A percentile compares a stretch with the other conserved stretches of the same genome.
Conservation (phyloP, 148 eudicot genomes). For the Vaccinium darrowii region DNA sequence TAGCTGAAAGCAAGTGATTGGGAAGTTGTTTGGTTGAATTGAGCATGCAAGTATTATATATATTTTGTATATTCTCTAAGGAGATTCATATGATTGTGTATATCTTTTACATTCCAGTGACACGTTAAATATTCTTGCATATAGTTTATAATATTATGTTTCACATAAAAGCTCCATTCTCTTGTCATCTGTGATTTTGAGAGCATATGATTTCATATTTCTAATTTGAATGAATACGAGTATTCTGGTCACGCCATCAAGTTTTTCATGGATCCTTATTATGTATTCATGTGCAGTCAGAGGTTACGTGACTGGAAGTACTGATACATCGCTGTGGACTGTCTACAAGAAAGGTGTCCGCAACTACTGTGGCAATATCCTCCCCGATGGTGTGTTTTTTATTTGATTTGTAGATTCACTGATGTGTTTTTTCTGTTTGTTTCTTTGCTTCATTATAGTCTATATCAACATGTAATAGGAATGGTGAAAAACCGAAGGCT, state of each 20-base stretch:
- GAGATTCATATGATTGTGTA: too few species aligned
- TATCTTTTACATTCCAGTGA: too few species aligned
- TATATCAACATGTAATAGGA: slow-evolving; percentile 36
- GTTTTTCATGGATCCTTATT: neutral
- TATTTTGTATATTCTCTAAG: neutral
- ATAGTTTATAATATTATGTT: too few species aligned
- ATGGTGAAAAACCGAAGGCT: slow-evolving; percentile 86
- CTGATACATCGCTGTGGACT: slow-evolving; percentile 98
- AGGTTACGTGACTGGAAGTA: slow-evolving; percentile 97
- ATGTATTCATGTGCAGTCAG: slow-evolving; percentile 53
- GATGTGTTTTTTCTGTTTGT: neutral
- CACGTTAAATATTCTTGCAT: too few species aligned
- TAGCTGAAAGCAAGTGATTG: neutral
- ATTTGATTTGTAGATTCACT: neutral
- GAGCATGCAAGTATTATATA: neutral
- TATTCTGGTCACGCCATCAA: neutral
- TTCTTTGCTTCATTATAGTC: slow-evolving; percentile 10
- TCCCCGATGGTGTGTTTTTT: slow-evolving; percentile 69
- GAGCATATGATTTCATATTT: slow-evolving; percentile 9
- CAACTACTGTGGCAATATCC: slow-evolving; percentile 85
- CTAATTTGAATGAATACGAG: neutral
- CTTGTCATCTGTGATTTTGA: too few species aligned
- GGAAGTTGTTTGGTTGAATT: neutral
- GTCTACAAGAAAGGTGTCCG: slow-evolving; percentile 87
- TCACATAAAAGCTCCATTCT: too few species aligned